These are phyloP conservation scores for Cystofilobasidium capitatum DNA, from an alignment of 768 basidiomycete genomes.

Conservation along the genomic window DNA sequence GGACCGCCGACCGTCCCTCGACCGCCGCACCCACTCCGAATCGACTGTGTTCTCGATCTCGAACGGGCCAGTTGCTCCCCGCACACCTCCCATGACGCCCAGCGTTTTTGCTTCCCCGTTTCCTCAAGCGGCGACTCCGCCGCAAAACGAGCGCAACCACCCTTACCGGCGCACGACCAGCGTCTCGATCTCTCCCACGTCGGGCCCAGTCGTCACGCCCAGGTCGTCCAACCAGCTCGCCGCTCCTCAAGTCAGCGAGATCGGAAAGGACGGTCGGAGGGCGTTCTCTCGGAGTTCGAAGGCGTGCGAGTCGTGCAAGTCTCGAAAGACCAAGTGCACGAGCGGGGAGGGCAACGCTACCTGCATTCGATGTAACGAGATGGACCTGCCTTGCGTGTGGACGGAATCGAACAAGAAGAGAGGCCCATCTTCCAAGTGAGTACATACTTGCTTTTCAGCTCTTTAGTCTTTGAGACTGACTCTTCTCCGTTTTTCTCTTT, in stretches of 20 bases:
- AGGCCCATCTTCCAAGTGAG: slow-evolving; percentile 12
- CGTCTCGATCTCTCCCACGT: background rate
- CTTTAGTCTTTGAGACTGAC: background rate
- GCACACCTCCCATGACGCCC: background rate
- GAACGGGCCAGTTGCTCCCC: background rate
- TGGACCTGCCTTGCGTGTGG: slow-evolving; percentile 13
- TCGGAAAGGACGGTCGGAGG: background rate
- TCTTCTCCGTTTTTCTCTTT: background rate
- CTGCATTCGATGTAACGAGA: slow-evolving; percentile 12
- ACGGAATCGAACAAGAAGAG: slow-evolving; percentile 13
- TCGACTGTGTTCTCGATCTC: background rate
- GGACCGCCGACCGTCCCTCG: background rate
- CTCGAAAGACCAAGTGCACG: slow-evolving; percentile 22
- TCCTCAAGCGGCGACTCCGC: background rate
- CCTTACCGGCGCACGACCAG: background rate
- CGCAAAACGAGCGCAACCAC: background rate
- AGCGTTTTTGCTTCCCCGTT: background rate
- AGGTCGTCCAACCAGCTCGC: no score
- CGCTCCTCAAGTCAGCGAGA: background rate
- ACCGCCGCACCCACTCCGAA: background rate
- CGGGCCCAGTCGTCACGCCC: background rate
- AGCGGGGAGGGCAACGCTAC: background rate
- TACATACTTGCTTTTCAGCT: background rate
- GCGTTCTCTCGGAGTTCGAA: slow-evolving; percentile 8
- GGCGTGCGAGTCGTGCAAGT: slow-evolving; percentile 16